These are phyloP conservation scores for Exophiala aquamarina DNA, from an alignment of 2,329 filamentous ascomycete species.

Conservation along the genomic window DNA sequence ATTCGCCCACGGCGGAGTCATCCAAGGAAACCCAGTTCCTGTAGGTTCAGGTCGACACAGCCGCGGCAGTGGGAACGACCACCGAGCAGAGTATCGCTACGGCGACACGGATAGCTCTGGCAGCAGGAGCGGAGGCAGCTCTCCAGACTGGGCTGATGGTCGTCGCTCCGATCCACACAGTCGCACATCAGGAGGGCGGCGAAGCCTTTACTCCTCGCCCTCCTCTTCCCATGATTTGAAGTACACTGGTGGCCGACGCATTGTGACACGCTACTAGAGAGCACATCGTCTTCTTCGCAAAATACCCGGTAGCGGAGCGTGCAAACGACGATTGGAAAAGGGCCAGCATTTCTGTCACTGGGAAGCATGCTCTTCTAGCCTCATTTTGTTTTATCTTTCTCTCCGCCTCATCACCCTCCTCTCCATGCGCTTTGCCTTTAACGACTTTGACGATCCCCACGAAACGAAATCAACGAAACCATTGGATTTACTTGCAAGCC, in stretches of 20 bases:
- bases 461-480: too few species aligned
- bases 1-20: constrained; percentile 53
- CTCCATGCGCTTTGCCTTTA: too few species aligned
- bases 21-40: constrained; percentile 64
- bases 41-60: constrained; percentile 59
- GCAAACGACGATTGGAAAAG: too few species aligned
- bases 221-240: constrained; percentile 2
- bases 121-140: constrained; percentile 25
- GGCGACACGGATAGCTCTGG: constrained; percentile 23
- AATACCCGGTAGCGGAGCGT: too few species aligned
- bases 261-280: constrained; percentile 14
- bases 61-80: constrained; percentile 49
- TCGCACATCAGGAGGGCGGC: constrained; percentile 16
- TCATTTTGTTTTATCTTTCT: too few species aligned
- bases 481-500: too few species aligned
- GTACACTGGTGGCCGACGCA: constrained; percentile 5
- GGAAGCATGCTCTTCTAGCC: too few species aligned
- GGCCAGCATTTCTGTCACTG: too few species aligned
- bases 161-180: constrained; percentile 13
- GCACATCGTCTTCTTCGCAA: background rate
- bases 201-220: constrained; percentile 16
- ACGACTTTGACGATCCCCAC: too few species aligned
- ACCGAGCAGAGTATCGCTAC: constrained; percentile 47
- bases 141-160: constrained; percentile 25
- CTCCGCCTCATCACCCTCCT: too few species aligned